Evolutionary conservation across 1,284 basidiomycete species (phyloP).

Genomic region (Mycena citricolor): DNA sequence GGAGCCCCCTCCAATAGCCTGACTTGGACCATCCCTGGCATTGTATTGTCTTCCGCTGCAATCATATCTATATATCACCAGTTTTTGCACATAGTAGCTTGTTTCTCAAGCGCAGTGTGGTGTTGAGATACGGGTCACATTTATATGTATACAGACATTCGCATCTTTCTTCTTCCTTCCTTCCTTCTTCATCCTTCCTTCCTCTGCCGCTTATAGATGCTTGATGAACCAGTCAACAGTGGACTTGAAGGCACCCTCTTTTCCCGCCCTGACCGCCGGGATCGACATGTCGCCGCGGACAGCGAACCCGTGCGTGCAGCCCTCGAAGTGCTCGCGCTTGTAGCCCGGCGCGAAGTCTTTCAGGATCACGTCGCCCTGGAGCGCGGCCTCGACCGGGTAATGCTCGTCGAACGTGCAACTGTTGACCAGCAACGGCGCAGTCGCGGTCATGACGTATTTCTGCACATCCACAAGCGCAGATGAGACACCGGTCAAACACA

Average conservation of each 20-base stretch:
- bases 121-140: too few relatives aligned
- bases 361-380: conserved; percentile 54
- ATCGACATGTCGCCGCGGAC: conserved; percentile 50
- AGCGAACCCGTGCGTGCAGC: conserved; percentile 63
- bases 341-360: conserved; percentile 54
- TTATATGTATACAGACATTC: too few relatives aligned
- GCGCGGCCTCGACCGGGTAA: conserved; percentile 49
- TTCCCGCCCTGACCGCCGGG: conserved; percentile 47
- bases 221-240: conserved; percentile 50
- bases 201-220: conserved; percentile 29
- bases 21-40: too few relatives aligned
- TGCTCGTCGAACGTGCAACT: conserved; percentile 51
- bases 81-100: too few relatives aligned
- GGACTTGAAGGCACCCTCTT: conserved; percentile 62
- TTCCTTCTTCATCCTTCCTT: too few relatives aligned
- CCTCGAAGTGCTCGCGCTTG: conserved; percentile 52
- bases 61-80: too few relatives aligned
- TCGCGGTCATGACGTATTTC: conserved; percentile 47
- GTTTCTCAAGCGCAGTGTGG: too few relatives aligned
- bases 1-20: too few relatives aligned
- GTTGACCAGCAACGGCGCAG: conserved; percentile 61
- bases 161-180: too few relatives aligned
- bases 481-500: neutral
- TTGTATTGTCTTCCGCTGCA: too few relatives aligned
- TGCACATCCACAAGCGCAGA: conserved; percentile 25